phyloP scores from a whole-genome alignment of 148 eudicot species.

The Cornus kousa region DNA sequence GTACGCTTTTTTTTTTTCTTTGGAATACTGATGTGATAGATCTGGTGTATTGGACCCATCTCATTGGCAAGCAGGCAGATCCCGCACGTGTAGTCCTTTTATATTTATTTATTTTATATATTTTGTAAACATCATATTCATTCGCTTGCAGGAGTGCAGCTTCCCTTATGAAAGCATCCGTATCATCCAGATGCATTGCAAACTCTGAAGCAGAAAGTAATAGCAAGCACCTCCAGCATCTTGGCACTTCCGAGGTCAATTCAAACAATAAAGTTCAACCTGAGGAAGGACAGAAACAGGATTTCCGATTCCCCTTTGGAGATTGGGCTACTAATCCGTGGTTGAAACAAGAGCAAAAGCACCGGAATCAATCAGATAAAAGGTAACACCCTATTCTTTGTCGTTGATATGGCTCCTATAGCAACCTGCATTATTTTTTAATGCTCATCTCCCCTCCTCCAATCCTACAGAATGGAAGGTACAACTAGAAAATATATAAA shows the following conservation, averaged over 20 bases:
- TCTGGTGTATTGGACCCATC: background rate
- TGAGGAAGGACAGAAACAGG: slow-evolving; percentile 27
- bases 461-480: slow-evolving; percentile 32
- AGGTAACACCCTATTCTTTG: slow-evolving; percentile 30
- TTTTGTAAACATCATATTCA: background rate
- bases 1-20: background rate
- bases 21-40: background rate
- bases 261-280: slow-evolving; percentile 26
- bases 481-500: slow-evolving; percentile 21
- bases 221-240: slow-evolving; percentile 30
- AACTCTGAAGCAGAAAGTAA: slow-evolving; percentile 31
- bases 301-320: slow-evolving; percentile 58
- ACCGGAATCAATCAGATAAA: slow-evolving; percentile 31
- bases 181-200: slow-evolving; percentile 24
- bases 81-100: background rate
- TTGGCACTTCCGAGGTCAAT: slow-evolving; percentile 34
- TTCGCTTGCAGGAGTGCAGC: slow-evolving; percentile 73
- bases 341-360: slow-evolving; percentile 41
- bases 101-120: background rate
- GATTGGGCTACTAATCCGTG: slow-evolving; percentile 71
- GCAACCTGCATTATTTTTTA: background rate
- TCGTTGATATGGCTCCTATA: background rate
- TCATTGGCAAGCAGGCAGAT: background rate
- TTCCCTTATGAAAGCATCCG: slow-evolving; percentile 61
- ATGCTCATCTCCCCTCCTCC: background rate